Evolutionary conservation across 345 rosid species (phyloP).

Genomic region (Psidium guajava): DNA sequence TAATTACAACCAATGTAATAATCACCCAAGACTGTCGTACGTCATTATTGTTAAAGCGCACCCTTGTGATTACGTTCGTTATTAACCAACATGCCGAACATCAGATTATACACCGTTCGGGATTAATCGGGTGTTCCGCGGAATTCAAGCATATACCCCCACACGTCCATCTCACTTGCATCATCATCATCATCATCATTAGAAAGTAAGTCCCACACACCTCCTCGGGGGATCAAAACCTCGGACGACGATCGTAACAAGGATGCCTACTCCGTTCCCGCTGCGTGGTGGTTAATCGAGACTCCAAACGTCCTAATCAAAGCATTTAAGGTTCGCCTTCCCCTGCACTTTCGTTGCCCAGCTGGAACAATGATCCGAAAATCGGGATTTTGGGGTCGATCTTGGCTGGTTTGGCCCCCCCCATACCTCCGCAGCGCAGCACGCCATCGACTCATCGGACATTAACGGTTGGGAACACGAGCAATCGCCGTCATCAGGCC

Average conservation of each 20-base stretch:
- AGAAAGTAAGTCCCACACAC: not conserved
- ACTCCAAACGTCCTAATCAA: not conserved
- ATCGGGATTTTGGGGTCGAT: not conserved
- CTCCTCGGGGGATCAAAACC: not conserved
- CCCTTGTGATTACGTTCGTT: too few species aligned
- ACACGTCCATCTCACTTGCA: not conserved
- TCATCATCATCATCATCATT: not conserved
- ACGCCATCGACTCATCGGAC: not conserved
- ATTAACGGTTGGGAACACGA: not conserved
- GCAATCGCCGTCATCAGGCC: not conserved
- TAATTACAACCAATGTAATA: rapidly evolving
- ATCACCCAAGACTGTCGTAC: not conserved
- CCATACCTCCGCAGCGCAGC: not conserved
- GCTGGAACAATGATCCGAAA: not conserved
- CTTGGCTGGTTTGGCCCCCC: not conserved
- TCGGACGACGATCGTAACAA: not conserved
- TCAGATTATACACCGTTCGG: too few species aligned
- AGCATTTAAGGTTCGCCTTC: not conserved
- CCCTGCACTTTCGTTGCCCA: not conserved
- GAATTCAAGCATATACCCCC: not conserved
- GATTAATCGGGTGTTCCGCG: not conserved
- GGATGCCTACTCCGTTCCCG: not conserved
- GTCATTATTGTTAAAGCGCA: too few species aligned
- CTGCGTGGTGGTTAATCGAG: not conserved
- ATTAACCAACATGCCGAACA: too few species aligned